Evolutionary conservation across 148 eudicot species (phyloP).

Genomic region (Rhododendron griersonianum): DNA sequence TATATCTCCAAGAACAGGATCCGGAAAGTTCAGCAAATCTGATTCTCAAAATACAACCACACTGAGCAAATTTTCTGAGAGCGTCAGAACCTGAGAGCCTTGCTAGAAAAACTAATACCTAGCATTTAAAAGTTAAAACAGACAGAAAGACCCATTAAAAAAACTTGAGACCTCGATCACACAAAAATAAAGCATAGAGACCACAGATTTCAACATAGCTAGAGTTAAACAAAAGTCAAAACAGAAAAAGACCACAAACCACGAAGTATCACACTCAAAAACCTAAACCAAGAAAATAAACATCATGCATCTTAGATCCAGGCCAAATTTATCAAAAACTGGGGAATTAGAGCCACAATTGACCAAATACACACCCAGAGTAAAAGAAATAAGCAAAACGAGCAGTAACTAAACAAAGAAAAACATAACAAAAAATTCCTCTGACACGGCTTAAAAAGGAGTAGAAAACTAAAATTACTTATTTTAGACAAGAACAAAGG

Average conservation of each 20-base stretch:
- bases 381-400: not conserved
- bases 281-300: not conserved
- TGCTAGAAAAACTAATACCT: not conserved
- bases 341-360: not conserved
- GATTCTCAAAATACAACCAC: not conserved
- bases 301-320: not conserved
- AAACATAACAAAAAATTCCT: not conserved
- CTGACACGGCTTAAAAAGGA: not conserved
- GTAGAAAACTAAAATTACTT: not conserved
- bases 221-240: not conserved
- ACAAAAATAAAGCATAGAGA: not conserved
- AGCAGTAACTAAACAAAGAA: not conserved
- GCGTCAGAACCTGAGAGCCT: not conserved
- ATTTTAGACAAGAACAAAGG: not conserved
- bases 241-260: not conserved
- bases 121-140: not conserved
- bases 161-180: not conserved
- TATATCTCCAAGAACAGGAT: not conserved
- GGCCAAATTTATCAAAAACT: not conserved
- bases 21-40: not conserved
- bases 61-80: no score
- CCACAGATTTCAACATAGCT: not conserved
- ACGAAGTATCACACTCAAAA: not conserved
- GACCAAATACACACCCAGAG: not conserved
- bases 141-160: not conserved